Percentiles rank a stretch among this genome's conserved stretches.
phyloP scores from a whole-genome alignment of 1,284 basidiomycete genomes.

The Fomitopsis palustris region DNA sequence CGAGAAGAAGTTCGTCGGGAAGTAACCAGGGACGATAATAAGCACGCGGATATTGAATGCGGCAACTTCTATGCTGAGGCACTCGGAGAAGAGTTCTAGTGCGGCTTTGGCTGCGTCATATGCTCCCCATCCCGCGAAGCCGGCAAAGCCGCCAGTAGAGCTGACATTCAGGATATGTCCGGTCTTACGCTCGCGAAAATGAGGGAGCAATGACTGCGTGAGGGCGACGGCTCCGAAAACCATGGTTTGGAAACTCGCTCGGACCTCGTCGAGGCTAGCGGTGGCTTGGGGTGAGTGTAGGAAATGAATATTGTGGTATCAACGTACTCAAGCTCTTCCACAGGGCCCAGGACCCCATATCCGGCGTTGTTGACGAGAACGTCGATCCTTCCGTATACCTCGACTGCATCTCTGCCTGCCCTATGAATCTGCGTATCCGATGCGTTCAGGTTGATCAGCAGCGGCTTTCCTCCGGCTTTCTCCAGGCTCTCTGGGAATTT shows the following conservation, averaged over 20 bases:
- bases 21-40: slow-evolving; percentile 28
- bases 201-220: slow-evolving; percentile 28
- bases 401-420: slow-evolving; percentile 15
- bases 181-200: slow-evolving; percentile 21
- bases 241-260: slow-evolving; percentile 28
- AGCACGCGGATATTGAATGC: slow-evolving; percentile 25
- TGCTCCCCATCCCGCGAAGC: slow-evolving; percentile 18
- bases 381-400: slow-evolving; percentile 16
- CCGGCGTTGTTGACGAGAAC: slow-evolving; percentile 26
- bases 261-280: slow-evolving; percentile 18
- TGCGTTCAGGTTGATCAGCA: slow-evolving; percentile 22
- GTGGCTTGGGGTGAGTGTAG: neutral
- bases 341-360: slow-evolving; percentile 20
- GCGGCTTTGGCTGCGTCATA: slow-evolving; percentile 29
- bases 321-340: slow-evolving; percentile 27
- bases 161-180: slow-evolving; percentile 28
- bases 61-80: slow-evolving; percentile 24
- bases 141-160: slow-evolving; percentile 15
- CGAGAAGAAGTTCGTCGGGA: slow-evolving; percentile 27
- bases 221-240: slow-evolving; percentile 30
- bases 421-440: slow-evolving; percentile 20
- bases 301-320: too few relatives aligned
- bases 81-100: slow-evolving; percentile 28
- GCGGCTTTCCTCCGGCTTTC: slow-evolving; percentile 15
- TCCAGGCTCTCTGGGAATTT: slow-evolving; percentile 18